These are phyloP conservation scores for Saturnispora gosingensis DNA, from an alignment of 805 yeast species.

Conservation along the genomic window DNA sequence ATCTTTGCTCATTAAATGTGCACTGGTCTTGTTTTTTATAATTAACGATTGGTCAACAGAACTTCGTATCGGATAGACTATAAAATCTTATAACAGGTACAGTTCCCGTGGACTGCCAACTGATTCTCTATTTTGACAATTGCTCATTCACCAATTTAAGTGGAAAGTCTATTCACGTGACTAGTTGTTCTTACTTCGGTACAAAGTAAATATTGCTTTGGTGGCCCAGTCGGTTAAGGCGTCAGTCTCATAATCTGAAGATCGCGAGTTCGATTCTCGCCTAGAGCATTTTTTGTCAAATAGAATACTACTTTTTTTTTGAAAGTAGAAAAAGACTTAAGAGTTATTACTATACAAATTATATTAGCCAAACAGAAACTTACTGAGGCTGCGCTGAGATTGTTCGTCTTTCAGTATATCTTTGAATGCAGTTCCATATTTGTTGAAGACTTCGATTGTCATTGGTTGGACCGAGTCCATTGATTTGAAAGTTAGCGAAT, in stretches of 20 bases:
- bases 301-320: not conserved
- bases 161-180: no score
- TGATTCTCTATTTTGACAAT: no score
- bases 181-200: no score
- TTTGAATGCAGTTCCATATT: conserved; percentile 6
- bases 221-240: conserved; percentile 35
- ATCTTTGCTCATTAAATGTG: no score
- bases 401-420: not conserved
- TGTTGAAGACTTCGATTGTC: conserved; percentile 2
- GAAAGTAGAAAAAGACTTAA: no score
- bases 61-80: no score
- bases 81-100: no score
- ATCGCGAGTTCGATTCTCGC: conserved; percentile 35
- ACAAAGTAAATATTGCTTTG: conserved; percentile 17
- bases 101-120: no score
- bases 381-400: not conserved
- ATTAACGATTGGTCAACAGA: no score
- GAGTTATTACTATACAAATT: not conserved
- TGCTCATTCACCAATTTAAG: no score
- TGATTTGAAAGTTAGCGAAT: conserved; percentile 19
- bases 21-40: no score
- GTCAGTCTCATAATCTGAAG: conserved; percentile 34
- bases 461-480: conserved; percentile 14
- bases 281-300: conserved; percentile 22
- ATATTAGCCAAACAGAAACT: not conserved